Base-by-base conservation (phyloP, 2,329 filamentous ascomycete species). In the Nothophoma quercina region DNA sequence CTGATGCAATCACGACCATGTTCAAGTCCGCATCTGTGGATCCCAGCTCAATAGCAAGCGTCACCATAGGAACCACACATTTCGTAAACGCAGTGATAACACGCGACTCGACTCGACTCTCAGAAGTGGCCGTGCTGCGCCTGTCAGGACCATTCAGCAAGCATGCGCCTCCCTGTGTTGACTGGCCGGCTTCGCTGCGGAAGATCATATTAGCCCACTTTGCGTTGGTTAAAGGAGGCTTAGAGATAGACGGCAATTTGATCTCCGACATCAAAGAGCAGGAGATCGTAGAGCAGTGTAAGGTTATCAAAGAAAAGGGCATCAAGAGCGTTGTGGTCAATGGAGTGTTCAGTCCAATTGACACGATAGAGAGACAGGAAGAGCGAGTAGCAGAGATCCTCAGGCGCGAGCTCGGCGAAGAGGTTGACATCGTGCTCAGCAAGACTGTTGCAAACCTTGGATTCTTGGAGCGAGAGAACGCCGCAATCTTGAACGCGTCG, bases 311-410 rank as follows among this genome's bases (percentile, higher is more conserved):
- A 60, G 72, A 75, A 29, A 75, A 75, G 18, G 74, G 75, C 1
- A 69, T 81, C 43, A 73, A 68, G 16, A 77, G 76, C 30, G 73
- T 87, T 2, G 83, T 85, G 0, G 72, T 87, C 4, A 79, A 81
- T 4, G 83, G 84, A 2, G 78, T 85, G 7, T 86, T 83, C 68
- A 83, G 81, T 7, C 83, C 84, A 0, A 82, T 85, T 19, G 84
- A 87, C 62, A 78, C 80, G 8, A 58, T 76, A 3, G 79, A 79
- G 59, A 69, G 68, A 33, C 83, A 86, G 63, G 83, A 85, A 67
- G 73, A 80, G 30, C 68, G 74, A 3, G 82, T 81, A 3, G 74
- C 76, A 3, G 70, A 74, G 2, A 80, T 85, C 33, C 70, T 85
- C 15, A 72, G 74, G 21, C 69, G 75, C 6, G 79, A 80, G 58